Evolutionary conservation across 106 monocot genomes (phyloP).

Genomic region (Acorus calamus): DNA sequence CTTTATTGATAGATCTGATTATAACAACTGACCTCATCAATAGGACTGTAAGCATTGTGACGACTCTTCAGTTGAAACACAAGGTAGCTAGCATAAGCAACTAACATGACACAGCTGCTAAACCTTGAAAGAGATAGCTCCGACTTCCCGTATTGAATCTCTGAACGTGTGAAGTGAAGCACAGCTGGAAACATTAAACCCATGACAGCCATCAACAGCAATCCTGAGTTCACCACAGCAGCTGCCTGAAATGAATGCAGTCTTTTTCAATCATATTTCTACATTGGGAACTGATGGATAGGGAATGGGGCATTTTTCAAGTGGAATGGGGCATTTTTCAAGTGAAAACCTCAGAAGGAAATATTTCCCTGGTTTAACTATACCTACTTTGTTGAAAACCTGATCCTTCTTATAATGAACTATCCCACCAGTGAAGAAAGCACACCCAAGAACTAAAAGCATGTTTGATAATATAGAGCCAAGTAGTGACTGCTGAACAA

Average conservation of each 20-base stretch:
- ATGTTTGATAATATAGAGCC: constrained; percentile 97
- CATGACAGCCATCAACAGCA: constrained; percentile 95
- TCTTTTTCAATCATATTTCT: not conserved
- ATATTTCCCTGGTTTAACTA: not conserved
- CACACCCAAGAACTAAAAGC: constrained; percentile 95
- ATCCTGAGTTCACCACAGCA: constrained; percentile 89
- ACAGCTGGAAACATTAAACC: constrained; percentile 92
- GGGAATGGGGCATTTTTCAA: not conserved
- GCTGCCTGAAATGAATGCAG: constrained; percentile 50
- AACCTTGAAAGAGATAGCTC: constrained; percentile 89
- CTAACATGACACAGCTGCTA: constrained; percentile 93
- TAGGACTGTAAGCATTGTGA: constrained; percentile 46
- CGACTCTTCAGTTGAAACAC: constrained; percentile 86
- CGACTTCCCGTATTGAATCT: constrained; percentile 95
- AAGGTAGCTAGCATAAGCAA: constrained; percentile 91
- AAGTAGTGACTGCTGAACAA: constrained; percentile 92
- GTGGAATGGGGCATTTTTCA: too few relatives aligned
- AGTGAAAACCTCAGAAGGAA: not conserved
- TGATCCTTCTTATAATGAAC: constrained; percentile 74
- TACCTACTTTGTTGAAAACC: constrained; percentile 78
- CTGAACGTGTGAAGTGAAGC: constrained; percentile 93
- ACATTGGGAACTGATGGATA: not conserved
- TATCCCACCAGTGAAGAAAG: constrained; percentile 87
- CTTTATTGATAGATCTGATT: not conserved
- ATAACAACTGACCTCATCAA: constrained; percentile 38